Conservation (phyloP, 306 rosid genomes). For the Quercus robur region DNA sequence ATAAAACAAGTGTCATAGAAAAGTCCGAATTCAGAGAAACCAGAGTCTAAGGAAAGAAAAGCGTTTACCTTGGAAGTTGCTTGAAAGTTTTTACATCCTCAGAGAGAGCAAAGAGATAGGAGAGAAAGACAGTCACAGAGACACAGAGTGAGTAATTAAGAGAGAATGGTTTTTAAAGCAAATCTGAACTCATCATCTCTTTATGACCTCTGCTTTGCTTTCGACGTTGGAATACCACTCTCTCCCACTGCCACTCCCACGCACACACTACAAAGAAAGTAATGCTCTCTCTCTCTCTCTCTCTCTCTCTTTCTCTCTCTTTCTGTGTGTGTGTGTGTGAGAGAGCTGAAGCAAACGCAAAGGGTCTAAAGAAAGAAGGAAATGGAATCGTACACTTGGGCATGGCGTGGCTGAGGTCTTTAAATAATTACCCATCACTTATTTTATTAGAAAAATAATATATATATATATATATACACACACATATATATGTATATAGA, state of each 20-base stretch:
- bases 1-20: background rate
- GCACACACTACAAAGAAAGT: background rate
- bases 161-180: too few relatives aligned
- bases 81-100: background rate
- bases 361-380: background rate
- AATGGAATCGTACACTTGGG: conserved; percentile 5
- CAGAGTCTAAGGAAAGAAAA: background rate
- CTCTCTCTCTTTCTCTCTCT: background rate
- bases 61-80: background rate
- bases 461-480: too few relatives aligned
- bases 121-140: background rate
- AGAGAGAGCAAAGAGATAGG: background rate
- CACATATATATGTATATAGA: too few relatives aligned
- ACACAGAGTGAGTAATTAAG: too few relatives aligned
- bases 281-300: background rate
- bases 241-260: background rate
- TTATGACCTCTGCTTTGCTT: conserved; percentile 27
- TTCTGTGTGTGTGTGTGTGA: too few relatives aligned
- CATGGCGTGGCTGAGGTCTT: conserved; percentile 32
- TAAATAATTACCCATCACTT: background rate
- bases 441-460: background rate
- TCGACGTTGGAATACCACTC: conserved; percentile 67
- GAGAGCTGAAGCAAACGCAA: too few relatives aligned
- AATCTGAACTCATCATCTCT: conserved; percentile 6
- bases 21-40: background rate